Conservation (phyloP, 352 stramenopile species). For the Phytopythium aichiense region DNA sequence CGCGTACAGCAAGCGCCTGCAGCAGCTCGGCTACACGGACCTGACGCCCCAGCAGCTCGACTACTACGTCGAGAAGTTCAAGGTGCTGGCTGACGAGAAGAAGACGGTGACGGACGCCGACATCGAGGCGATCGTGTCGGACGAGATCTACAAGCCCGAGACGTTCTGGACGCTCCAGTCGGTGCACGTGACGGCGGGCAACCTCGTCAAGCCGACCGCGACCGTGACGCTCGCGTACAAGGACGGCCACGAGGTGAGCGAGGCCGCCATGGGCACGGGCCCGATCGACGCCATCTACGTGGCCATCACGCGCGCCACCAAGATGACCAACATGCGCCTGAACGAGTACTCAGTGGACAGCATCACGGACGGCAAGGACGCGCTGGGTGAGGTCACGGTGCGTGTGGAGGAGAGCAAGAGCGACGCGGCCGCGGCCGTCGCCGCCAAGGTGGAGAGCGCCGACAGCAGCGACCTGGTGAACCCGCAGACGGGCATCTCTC, state of each 20-base stretch:
- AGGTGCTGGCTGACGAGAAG: conserved; percentile 89
- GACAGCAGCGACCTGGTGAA: conserved; percentile 76
- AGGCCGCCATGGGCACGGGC: conserved; percentile 84
- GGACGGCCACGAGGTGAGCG: conserved; percentile 85
- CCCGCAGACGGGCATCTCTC: conserved; percentile 77
- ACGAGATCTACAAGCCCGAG: conserved; percentile 89
- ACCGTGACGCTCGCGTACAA: conserved; percentile 88
- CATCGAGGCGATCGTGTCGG: conserved; percentile 88
- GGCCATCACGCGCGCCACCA: conserved; percentile 80
- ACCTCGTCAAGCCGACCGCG: conserved; percentile 89
- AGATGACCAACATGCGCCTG: conserved; percentile 76
- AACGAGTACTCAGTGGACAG: conserved; percentile 88
- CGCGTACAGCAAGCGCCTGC: conserved; percentile 87
- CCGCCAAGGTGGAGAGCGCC: conserved; percentile 32
- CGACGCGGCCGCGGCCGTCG: conserved; percentile 16
- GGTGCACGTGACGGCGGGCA: conserved; percentile 87
- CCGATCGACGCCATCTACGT: conserved; percentile 88
- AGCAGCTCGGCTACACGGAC: conserved; percentile 87
- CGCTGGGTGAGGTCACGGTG: conserved; percentile 85
- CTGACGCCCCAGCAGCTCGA: conserved; percentile 84
- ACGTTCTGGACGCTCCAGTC: conserved; percentile 86
- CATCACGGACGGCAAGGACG: conserved; percentile 84
- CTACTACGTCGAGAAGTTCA: conserved; percentile 91
- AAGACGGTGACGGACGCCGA: conserved; percentile 90
- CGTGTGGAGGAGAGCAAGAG: conserved; percentile 72